Evolutionary conservation across 108 stramenopile species (phyloP), one percentile per base, ranked within the genome.

Genomic region (Cyclotella atomus): DNA sequence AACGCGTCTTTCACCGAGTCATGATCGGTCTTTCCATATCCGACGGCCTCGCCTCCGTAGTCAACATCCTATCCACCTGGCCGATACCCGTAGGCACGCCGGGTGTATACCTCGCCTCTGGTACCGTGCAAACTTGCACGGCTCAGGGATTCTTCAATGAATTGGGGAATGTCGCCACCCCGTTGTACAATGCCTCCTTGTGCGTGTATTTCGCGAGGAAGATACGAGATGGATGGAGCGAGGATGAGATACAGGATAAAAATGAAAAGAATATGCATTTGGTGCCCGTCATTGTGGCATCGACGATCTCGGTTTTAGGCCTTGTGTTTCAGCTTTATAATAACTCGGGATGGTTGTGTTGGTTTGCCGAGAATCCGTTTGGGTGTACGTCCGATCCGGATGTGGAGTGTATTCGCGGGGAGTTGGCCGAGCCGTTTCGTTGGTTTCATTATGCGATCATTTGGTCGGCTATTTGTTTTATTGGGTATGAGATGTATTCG

Each of bases 101-200:
- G 60, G 79, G 79, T 17, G 73, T 62, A 15, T 81, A 59, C 34
- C 68, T 75, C n/a, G 79, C 79, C 28, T 70, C 68, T 44, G 79
- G 79, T 10, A 81, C 73, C 38, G 73, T 71, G 35, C 59, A 49
- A 21, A 81, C 79, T 8, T 81, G 79, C 50, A 75, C 79, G 20
- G 79, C 79, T 14, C 79, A 81, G 68, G 79, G 79, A 32, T 81
- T 81, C 62, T 75, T 81, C 44, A 74, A 74, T 33, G 79, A 81
- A 54, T 28, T 73, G 62, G 73, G 79, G n/a, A 81, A 81, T 60
- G n/a, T 81, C 4, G 68, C 68, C 74, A 63, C 73, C 17, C 79
- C 79, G 38, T 61, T 81, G 10, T 81, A 81, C 62, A 81, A 81
- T 24, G 41, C 55, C 14, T 65, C 65, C 38, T 68, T 81, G n/a